phyloP scores from a whole-genome alignment of 1,284 basidiomycete species.

The Boletus mariae region DNA sequence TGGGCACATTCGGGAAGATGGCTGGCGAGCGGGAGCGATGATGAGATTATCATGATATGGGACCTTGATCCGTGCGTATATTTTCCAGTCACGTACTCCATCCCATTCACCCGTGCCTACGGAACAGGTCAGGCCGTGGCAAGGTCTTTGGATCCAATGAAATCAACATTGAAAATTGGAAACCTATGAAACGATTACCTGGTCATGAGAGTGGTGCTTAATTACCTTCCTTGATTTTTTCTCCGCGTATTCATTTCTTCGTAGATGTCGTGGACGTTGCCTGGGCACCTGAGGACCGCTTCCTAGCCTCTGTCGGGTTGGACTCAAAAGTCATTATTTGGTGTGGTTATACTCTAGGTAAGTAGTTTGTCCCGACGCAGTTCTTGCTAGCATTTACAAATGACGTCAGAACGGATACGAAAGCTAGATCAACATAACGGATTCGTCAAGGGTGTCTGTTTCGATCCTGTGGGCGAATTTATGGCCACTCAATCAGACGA shows the following conservation, averaged over 20 bases:
- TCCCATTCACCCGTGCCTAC: not conserved
- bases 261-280: constrained; percentile 93
- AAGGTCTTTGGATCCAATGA: constrained; percentile 92
- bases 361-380: constrained; percentile 20
- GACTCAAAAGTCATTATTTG: constrained; percentile 92
- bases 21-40: constrained; percentile 96
- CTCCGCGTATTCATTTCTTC: constrained; percentile 2
- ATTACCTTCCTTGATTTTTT: constrained; percentile 10
- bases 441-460: constrained; percentile 98
- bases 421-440: constrained; percentile 90
- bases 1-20: constrained; percentile 95
- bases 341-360: constrained; percentile 86
- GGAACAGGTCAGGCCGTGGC: constrained; percentile 66
- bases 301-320: constrained; percentile 90
- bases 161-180: constrained; percentile 97
- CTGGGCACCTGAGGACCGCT: constrained; percentile 90
- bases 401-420: constrained; percentile 62
- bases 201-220: constrained; percentile 85
- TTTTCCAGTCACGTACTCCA: not conserved
- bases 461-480: constrained; percentile 96
- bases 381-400: not conserved
- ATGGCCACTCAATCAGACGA: constrained; percentile 98
- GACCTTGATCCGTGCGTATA: constrained; percentile 85
- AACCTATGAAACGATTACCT: constrained; percentile 84
- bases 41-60: constrained; percentile 96